phyloP scores from a whole-genome alignment of 2,329 filamentous ascomycete genomes.

The Dryadomyces quercus-mongolicae region DNA sequence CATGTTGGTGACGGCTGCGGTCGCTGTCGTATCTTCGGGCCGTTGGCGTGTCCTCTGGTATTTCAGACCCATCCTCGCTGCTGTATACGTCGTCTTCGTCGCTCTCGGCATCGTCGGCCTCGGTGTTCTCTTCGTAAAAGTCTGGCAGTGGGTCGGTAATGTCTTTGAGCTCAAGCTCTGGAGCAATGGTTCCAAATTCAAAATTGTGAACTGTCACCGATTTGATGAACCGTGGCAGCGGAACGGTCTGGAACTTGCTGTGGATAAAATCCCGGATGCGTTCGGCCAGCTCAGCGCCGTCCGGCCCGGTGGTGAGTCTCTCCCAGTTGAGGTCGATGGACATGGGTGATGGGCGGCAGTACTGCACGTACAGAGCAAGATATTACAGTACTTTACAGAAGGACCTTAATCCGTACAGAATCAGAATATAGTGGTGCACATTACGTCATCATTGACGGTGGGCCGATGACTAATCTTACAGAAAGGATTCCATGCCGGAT shows the following conservation, averaged over 20 bases:
- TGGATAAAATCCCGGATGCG: constrained; percentile 88
- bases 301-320: constrained; percentile 75
- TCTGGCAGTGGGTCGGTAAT: constrained; percentile 91
- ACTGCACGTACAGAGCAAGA: too few species aligned
- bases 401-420: too few species aligned
- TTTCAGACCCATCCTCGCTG: constrained; percentile 11
- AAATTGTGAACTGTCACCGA: constrained; percentile 92
- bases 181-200: constrained; percentile 74
- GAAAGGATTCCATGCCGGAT: too few species aligned
- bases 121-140: constrained; percentile 80
- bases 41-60: neutral
- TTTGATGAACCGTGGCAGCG: constrained; percentile 89
- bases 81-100: constrained; percentile 26
- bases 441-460: too few species aligned
- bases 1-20: constrained; percentile 18
- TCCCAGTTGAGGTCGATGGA: constrained; percentile 98
- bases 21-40: constrained; percentile 13
- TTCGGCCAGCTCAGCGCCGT: constrained; percentile 74
- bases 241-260: constrained; percentile 85
- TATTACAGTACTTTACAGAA: too few species aligned
- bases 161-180: constrained; percentile 86
- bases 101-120: constrained; percentile 43
- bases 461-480: too few species aligned
- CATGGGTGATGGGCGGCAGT: too few species aligned
- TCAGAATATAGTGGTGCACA: too few species aligned